Conservation (phyloP, 768 basidiomycete species). For the Phylloporus arenicola region DNA sequence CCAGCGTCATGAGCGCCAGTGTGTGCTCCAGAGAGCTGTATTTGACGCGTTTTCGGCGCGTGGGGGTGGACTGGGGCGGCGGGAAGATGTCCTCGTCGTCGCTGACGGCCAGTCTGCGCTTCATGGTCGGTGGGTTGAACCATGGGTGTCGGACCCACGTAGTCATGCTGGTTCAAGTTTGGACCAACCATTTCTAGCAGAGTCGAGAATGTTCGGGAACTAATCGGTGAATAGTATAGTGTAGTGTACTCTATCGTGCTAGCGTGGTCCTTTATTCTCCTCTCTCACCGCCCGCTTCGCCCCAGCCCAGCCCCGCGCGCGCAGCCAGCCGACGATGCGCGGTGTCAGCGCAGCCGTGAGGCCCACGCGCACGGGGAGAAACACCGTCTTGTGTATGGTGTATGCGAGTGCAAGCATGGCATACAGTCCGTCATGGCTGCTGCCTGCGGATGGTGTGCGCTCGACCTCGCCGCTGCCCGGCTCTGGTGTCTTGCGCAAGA, state of each 20-base stretch:
- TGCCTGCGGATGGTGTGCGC: conserved; percentile 25
- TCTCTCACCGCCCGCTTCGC: conserved; percentile 49
- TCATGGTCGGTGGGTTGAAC: conserved; percentile 36
- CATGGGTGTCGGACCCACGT: conserved; percentile 43
- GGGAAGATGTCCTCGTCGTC: conserved; percentile 8
- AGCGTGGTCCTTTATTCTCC: background rate
- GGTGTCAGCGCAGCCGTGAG: conserved; percentile 85
- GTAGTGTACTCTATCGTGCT: conserved; percentile 1
- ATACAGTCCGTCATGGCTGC: conserved; percentile 71
- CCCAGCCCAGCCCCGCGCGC: conserved; percentile 77
- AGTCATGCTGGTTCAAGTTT: conserved; percentile 12
- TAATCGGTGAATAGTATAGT: conserved; percentile 2
- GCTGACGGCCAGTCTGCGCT: conserved; percentile 33
- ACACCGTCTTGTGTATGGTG: conserved; percentile 91
- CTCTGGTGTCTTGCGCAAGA: conserved; percentile 54
- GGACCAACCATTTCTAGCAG: background rate
- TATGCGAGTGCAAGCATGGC: conserved; percentile 93
- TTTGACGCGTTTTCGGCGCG: conserved; percentile 47
- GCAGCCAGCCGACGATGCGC: conserved; percentile 78
- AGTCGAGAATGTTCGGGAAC: conserved; percentile 11
- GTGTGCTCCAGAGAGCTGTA: conserved; percentile 50
- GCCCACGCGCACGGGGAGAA: conserved; percentile 85
- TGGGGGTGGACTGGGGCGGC: background rate
- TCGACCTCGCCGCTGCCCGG: conserved; percentile 57
- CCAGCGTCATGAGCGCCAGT: conserved; percentile 47